Percentiles rank a stretch among this genome's conserved stretches.
These are phyloP conservation scores for Trametes gibbosa DNA, from an alignment of 768 basidiomycete genomes.

Conservation along the genomic window DNA sequence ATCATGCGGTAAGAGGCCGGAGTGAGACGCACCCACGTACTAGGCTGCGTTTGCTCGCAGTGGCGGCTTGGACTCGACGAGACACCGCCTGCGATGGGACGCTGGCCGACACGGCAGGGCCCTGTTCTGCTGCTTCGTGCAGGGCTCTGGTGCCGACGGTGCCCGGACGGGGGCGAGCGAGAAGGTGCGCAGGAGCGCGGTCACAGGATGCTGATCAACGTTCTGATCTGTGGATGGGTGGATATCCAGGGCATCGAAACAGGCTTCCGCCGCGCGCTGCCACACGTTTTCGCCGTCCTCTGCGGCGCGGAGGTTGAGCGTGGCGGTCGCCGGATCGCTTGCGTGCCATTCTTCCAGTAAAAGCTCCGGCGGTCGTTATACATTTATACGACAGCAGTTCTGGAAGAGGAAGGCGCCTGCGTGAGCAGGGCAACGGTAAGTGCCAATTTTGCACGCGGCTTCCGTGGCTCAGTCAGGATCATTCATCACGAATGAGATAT, in stretches of 20 bases:
- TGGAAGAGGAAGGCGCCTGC: no score
- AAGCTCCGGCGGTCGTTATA: not conserved
- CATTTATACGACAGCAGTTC: no score
- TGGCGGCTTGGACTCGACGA: not conserved
- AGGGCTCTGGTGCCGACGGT: slow-evolving; percentile 1
- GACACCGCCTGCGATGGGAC: not conserved
- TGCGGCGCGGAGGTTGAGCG: not conserved
- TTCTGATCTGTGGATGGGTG: slow-evolving; percentile 2
- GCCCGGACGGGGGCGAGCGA: not conserved
- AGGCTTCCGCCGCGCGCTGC: slow-evolving; percentile 2
- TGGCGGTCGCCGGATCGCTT: not conserved
- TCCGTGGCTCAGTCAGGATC: not conserved
- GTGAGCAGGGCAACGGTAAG: not conserved
- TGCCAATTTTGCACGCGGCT: no score
- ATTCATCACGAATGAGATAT: slow-evolving; percentile 1
- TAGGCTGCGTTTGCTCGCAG: not conserved
- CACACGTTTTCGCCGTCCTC: slow-evolving; percentile 2
- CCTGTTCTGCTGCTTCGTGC: not conserved
- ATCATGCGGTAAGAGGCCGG: not conserved
- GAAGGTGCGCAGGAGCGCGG: not conserved
- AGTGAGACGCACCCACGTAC: not conserved
- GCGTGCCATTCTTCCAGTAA: not conserved
- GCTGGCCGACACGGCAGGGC: no score
- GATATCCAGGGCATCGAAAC: not conserved
- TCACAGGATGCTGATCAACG: slow-evolving; percentile 6